Base-by-base conservation (phyloP, 345 rosid genomes). In the Moricandia moricandioides region DNA sequence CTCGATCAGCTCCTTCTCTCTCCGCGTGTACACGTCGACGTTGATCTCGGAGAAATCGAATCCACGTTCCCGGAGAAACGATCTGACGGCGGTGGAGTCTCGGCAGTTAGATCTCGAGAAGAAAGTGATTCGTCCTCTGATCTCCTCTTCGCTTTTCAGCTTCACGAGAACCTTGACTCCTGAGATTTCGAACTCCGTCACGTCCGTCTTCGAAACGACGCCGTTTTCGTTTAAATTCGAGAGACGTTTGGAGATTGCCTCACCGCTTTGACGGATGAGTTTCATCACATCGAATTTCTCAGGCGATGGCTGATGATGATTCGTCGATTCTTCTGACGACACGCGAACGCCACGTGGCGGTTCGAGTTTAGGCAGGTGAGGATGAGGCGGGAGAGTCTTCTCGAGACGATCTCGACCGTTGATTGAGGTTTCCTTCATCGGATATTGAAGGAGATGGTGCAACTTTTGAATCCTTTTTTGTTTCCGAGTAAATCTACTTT, bases 41-140 rank as follows among this genome's bases (percentile, higher is more conserved):
- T 92, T 95, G 63, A 95, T 88, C 77, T 95, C 97, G 3, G 88
- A 85, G 82, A 84, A 92, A 57, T 74, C 74, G 33, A 92, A 74
- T 6, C 91, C 86, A 70, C 62, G 80, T 55, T 88, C 82, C 16
- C 84, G 77, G n/a, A 95, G 68, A 59, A 90, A 89, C 4, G 77
- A 81, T 12, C 99, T 85, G 13, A 88, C 96, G 3, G 99, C 97
- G 0, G 89, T 86, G 57, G 88, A 87, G 35, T 95, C 97, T 33
- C 97, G 60, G 81, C 97, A 89, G 33, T 90, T 89, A 0, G 99
- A 95, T 72, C 88, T 82, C 2, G 97, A 88, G 81, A 90, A 92
- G 73, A 90, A 84, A 59, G 86, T 84, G 49, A 92, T 73, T 1
- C 86, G 83, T 1, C 97, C 97, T 49, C 62, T 87, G 26, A 86